phyloP scores from a whole-genome alignment of 495 filamentous ascomycete genomes.

The Lasiosphaeria ovina region DNA sequence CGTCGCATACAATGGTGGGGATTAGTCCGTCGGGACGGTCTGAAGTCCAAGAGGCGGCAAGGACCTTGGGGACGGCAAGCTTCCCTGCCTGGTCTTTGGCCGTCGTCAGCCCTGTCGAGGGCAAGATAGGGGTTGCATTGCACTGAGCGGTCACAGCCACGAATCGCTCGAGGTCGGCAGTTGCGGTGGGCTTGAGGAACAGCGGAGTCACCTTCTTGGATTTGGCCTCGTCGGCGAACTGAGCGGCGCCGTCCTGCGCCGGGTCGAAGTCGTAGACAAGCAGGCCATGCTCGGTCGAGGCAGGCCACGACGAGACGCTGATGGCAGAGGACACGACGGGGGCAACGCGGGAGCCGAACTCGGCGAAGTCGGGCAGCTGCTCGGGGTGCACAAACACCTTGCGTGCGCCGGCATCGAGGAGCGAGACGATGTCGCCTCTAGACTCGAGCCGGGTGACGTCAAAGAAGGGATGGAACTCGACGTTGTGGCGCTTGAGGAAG shows the following conservation, averaged over 20 bases:
- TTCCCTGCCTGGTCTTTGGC: slow-evolving; percentile 56
- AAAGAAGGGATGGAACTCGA: slow-evolving; percentile 66
- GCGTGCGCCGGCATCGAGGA: slow-evolving; percentile 83
- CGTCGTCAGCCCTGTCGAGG: slow-evolving; percentile 64
- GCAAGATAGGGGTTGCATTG: slow-evolving; percentile 75
- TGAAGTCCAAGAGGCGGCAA: slow-evolving; percentile 68
- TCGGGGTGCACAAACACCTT: slow-evolving; percentile 78
- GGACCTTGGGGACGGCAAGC: slow-evolving; percentile 64
- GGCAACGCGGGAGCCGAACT: slow-evolving; percentile 45
- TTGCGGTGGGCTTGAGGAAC: slow-evolving; percentile 44
- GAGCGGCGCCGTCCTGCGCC: slow-evolving; percentile 33
- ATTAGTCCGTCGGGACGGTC: slow-evolving; percentile 82
- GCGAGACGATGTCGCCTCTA: slow-evolving; percentile 67
- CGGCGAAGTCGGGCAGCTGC: slow-evolving; percentile 49
- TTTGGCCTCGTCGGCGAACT: slow-evolving; percentile 46
- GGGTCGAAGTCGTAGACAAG: slow-evolving; percentile 48
- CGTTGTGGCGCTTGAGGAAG: slow-evolving; percentile 69
- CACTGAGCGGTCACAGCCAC: slow-evolving; percentile 52
- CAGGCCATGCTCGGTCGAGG: slow-evolving; percentile 40
- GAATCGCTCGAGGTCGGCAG: slow-evolving; percentile 49
- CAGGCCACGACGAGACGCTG: slow-evolving; percentile 26
- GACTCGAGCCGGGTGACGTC: slow-evolving; percentile 70
- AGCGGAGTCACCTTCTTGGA: slow-evolving; percentile 44
- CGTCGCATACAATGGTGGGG: slow-evolving; percentile 85
- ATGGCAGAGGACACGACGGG: slow-evolving; percentile 34